Conservation (phyloP, 2,329 filamentous ascomycete genomes). For the Alternaria sp. region DNA sequence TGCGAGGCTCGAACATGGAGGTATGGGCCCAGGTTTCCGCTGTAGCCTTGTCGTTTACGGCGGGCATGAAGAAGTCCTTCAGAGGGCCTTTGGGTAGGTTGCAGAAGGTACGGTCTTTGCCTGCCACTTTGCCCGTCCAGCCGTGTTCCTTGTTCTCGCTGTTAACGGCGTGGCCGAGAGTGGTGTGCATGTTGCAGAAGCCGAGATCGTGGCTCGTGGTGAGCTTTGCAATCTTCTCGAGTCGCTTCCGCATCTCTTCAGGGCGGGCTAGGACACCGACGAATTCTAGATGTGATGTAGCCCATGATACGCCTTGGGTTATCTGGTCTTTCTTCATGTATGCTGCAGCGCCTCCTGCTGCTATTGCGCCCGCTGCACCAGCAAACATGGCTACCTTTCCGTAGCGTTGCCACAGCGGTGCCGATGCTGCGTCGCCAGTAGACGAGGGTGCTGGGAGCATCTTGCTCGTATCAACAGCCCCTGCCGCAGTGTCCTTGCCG, state of each 20-base stretch:
- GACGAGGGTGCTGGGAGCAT: slow-evolving; percentile 47
- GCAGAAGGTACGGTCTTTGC: slow-evolving; percentile 84
- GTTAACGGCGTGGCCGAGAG: slow-evolving; percentile 73
- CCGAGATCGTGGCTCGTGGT: slow-evolving; percentile 71
- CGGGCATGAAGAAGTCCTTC: slow-evolving; percentile 42
- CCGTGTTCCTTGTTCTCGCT: slow-evolving; percentile 45
- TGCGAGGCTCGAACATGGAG: slow-evolving; percentile 74
- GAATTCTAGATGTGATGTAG: slow-evolving; percentile 89
- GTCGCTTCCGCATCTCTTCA: slow-evolving; percentile 78
- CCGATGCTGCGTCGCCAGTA: slow-evolving; percentile 53
- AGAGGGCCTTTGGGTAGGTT: slow-evolving; percentile 57
- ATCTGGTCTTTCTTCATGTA: slow-evolving; percentile 86
- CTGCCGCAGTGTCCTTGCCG: slow-evolving; percentile 24
- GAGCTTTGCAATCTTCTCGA: slow-evolving; percentile 71
- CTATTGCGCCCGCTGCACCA: slow-evolving; percentile 78
- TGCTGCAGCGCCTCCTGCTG: slow-evolving; percentile 82
- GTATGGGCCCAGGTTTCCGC: slow-evolving; percentile 86
- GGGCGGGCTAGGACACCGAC: slow-evolving; percentile 86
- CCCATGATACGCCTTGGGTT: slow-evolving; percentile 78
- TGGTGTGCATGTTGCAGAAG: slow-evolving; percentile 87
- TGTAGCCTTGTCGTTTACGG: slow-evolving; percentile 75
- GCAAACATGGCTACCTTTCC: slow-evolving; percentile 85
- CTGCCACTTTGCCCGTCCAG: slow-evolving; percentile 64
- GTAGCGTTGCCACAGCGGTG: slow-evolving; percentile 74
- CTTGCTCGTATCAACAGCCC: slow-evolving; percentile 40